phyloP scores from a whole-genome alignment of 2,329 filamentous ascomycete species.

The Dactylella cylindrospora region DNA sequence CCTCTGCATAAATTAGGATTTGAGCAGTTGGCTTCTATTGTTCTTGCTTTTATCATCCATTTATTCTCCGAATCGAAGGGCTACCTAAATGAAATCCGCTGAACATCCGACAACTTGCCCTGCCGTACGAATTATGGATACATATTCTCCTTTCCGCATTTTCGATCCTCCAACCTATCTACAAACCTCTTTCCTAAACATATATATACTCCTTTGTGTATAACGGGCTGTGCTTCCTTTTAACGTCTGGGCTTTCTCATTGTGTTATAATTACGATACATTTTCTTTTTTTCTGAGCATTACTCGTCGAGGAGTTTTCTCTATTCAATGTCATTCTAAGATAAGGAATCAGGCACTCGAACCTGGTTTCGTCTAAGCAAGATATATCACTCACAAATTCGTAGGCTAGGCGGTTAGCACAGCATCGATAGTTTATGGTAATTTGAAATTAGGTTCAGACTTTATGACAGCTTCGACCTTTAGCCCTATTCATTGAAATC shows the following conservation, averaged over 20 bases:
- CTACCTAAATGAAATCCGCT: too few species aligned
- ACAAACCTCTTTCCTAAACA: conserved; percentile 33
- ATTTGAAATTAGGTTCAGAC: neutral
- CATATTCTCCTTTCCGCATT: neutral
- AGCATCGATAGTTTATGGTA: too few species aligned
- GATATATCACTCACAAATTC: conserved; percentile 2
- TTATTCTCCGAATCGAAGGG: conserved; percentile 13
- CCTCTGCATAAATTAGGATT: conserved; percentile 51
- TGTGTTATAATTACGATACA: conserved; percentile 43
- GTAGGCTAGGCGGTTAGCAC: too few species aligned
- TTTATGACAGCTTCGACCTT: too few species aligned
- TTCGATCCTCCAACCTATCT: conserved; percentile 3
- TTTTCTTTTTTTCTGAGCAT: conserved; percentile 29
- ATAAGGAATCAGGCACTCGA: conserved; percentile 32
- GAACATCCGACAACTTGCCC: too few species aligned
- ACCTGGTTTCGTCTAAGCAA: too few species aligned
- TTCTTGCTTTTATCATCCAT: conserved; percentile 24
- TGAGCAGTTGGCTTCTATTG: conserved; percentile 1
- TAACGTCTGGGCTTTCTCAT: conserved; percentile 27
- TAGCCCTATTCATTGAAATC: too few species aligned
- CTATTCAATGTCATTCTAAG: conserved; percentile 42
- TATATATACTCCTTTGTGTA: conserved; percentile 42
- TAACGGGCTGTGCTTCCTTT: conserved; percentile 40
- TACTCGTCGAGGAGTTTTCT: conserved; percentile 28
- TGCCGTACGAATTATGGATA: too few species aligned